Base-by-base conservation (phyloP, 257 asterid genomes). In the Scutellaria galericulata region DNA sequence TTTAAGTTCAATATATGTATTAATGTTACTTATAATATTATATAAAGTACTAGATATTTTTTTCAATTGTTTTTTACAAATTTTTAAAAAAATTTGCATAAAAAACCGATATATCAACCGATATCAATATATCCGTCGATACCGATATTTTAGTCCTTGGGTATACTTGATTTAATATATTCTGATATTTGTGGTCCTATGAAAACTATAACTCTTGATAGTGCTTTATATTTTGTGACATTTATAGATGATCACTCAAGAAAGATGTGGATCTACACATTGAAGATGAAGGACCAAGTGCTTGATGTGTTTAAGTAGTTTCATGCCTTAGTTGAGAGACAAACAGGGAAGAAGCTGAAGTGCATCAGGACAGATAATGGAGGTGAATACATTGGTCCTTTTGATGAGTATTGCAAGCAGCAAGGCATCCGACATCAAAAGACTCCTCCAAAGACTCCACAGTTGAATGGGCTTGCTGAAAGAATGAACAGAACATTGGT, bases 351-450 rank as follows among this genome's bases (percentile, higher is more conserved):
- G 70, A 72, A 72, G 10, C 5, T 72, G 64, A 48, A n/a, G 14
- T 72, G 62, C 52, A 47, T 72, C 41, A 37, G 70, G 0, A 58
- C 60, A 0, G 77, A 72, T 39, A 72, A 72, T 64, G 53, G 68
- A 1, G 75, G 68, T 15, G 75, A 71, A 12, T 71, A 71, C 27
- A 8, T 1, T n/a, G 68, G 77, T 5, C 77, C 71, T 4, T 72
- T 62, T 61, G 54, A 44, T 48, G 54, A 5, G 39, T 62, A 52
- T 39, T 72, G 70, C 24, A 53, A 22, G 20, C 35, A 45, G 13
- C 41, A 55, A 3, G 65, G 75, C 7, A 70, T 70, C 24, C 18
- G 20, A 45, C 58, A 15, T 31, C 46, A 12, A 47, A 71, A 60
- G 48, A 60, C 48, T 5, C 66, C 66, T 35, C 48, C 66, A 6